Evolutionary conservation across 1,284 basidiomycete genomes (phyloP).

Genomic region (Sanguinoderma infundibulare): DNA sequence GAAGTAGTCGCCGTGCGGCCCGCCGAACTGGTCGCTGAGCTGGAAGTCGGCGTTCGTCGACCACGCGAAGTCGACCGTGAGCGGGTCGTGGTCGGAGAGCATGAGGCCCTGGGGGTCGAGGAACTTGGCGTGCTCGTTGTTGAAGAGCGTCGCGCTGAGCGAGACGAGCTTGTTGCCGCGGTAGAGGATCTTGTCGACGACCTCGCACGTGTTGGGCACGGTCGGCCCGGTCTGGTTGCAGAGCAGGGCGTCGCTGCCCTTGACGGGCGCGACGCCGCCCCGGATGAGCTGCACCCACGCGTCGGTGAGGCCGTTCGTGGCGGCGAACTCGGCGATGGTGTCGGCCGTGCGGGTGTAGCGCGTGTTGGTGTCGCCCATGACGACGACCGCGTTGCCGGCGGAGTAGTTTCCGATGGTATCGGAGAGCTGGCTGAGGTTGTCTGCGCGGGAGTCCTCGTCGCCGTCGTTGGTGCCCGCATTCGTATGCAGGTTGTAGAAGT

Average conservation of each 20-base stretch:
- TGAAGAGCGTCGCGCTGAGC: constrained; percentile 6
- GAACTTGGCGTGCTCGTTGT: constrained; percentile 9
- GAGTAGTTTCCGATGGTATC: constrained; percentile 10
- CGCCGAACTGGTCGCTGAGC: constrained; percentile 15
- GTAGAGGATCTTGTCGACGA: constrained; percentile 20
- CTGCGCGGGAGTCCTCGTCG: constrained; percentile 12
- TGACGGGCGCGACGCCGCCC: constrained; percentile 4
- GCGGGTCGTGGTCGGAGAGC: constrained; percentile 19
- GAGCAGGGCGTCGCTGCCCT: constrained; percentile 2
- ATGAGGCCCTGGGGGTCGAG: constrained; percentile 6
- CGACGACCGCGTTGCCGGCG: constrained; percentile 13
- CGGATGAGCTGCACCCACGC: constrained; percentile 15
- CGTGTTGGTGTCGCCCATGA: constrained; percentile 20
- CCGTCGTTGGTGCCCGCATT: constrained; percentile 15
- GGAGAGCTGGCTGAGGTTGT: constrained; percentile 13
- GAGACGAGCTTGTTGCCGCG: constrained; percentile 9
- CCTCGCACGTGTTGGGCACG: constrained; percentile 13
- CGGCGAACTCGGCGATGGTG: constrained; percentile 8
- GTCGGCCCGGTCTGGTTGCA: constrained; percentile 8
- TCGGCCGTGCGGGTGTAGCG: constrained; percentile 18
- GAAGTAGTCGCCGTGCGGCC: constrained; percentile 18
- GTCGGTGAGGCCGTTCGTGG: constrained; percentile 15
- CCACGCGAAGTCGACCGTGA: constrained; percentile 11
- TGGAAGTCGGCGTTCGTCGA: constrained; percentile 2
- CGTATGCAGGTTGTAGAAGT: constrained; percentile 17